Evolutionary conservation across 495 filamentous ascomycete genomes (phyloP), one percentile per base, ranked within the genome.

Genomic region (Penicillium paxilli): DNA sequence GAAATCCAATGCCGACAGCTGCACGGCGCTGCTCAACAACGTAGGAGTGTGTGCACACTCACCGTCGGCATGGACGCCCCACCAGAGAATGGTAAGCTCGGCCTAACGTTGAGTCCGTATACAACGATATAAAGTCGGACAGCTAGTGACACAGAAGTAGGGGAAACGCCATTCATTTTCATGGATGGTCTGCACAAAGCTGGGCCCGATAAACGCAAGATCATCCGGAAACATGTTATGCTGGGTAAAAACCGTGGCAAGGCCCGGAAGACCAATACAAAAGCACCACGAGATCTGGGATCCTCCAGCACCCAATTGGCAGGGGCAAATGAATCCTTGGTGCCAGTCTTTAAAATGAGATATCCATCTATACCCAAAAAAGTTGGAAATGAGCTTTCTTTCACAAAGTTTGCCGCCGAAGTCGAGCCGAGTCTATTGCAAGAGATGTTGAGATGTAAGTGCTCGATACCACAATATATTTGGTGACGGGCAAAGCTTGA

Each of bases 201-300:
- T 21, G 60, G 70, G 33, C 44, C 67, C 6, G 59, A 71, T 20
- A 44, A 63, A 32, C 70, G 73, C 35, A 75, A 67, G 54, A 50
- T 71, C 12, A 77, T 77, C 51, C 65, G 76, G 30, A 75, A 73
- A 52, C 71, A 77, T 66, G 77, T 79, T 1, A 81, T 80, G 78
- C 60, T 66, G 5, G 77, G 77, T 5, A 79, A 77, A 63, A 80
- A 80, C 50, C 61, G 59, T 17, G 56, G 56, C 17, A 59, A 59
- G 33, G 12, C 46, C 14, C 56, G 51, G 3, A 42, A 35, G 4
- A 9, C 16, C 22, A 44, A 45, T 24, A 4, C 35, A 48, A 48
- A 23, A 17, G 11, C 46, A 11, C 7, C 20, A 9, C 30, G 16
- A n/a, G 30, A 48, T 20, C 26, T 26, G 6, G 46, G 25, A 11